Evolutionary conservation across 1,284 basidiomycete species (phyloP).

Genomic region (Cutaneotrichosporon sp.): DNA sequence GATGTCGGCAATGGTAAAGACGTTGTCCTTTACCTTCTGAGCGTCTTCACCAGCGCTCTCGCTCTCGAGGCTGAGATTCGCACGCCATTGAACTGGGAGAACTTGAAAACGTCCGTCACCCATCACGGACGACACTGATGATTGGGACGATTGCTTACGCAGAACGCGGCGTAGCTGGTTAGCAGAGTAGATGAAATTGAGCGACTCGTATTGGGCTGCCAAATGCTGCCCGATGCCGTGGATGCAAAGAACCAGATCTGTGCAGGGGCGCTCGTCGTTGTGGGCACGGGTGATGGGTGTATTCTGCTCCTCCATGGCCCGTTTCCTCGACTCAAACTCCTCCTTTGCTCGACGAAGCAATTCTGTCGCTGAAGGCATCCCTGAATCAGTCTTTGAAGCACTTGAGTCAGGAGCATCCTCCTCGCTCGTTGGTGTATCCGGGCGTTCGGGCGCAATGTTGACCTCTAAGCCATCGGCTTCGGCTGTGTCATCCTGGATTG

Average conservation of each 20-base stretch:
- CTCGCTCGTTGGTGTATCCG: neutral
- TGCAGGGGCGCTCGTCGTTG: slow-evolving; percentile 46
- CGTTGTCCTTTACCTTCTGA: slow-evolving; percentile 50
- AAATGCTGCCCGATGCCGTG: slow-evolving; percentile 53
- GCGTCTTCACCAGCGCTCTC: slow-evolving; percentile 48
- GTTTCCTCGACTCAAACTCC: slow-evolving; percentile 9
- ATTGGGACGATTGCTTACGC: slow-evolving; percentile 48
- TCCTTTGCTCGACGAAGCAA: slow-evolving; percentile 6
- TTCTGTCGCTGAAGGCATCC: neutral
- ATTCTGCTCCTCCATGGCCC: slow-evolving; percentile 42
- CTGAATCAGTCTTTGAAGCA: neutral
- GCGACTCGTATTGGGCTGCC: slow-evolving; percentile 51
- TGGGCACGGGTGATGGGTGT: slow-evolving; percentile 38
- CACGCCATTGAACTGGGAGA: slow-evolving; percentile 56
- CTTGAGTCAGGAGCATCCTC: neutral
- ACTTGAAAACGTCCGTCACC: slow-evolving; percentile 51
- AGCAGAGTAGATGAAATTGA: slow-evolving; percentile 53
- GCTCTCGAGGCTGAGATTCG: slow-evolving; percentile 50
- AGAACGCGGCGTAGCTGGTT: slow-evolving; percentile 51
- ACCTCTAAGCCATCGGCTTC: too few relatives aligned
- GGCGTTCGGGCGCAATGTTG: neutral
- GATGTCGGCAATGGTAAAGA: slow-evolving; percentile 52
- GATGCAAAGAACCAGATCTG: slow-evolving; percentile 51
- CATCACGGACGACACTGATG: slow-evolving; percentile 50
- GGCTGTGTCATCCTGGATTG: too few relatives aligned